These are phyloP conservation scores for Colletotrichum lindemuthianum DNA, from an alignment of 2,329 filamentous ascomycete species.

Conservation along the genomic window DNA sequence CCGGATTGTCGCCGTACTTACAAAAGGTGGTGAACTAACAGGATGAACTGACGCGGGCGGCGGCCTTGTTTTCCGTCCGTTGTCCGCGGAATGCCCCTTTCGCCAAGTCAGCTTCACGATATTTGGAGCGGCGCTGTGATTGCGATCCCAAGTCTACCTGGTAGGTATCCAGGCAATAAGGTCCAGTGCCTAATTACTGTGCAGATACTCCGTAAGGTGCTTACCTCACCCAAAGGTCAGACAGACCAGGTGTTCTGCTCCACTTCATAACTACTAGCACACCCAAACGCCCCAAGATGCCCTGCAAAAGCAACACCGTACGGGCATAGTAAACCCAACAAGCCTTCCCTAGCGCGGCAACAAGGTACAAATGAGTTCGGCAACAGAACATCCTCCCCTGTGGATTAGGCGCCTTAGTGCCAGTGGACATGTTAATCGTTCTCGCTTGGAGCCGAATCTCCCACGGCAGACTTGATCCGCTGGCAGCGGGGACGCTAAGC, in stretches of 20 bases:
- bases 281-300: neutral
- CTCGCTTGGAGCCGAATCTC: slow-evolving; percentile 19
- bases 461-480: slow-evolving; percentile 15
- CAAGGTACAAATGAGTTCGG: too few species aligned
- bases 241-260: too few species aligned
- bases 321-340: neutral
- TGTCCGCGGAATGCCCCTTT: slow-evolving; percentile 13
- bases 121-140: too few species aligned
- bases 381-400: neutral
- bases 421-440: neutral
- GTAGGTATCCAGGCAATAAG: too few species aligned
- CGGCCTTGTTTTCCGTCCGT: slow-evolving; percentile 18
- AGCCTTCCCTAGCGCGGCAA: slow-evolving; percentile 6
- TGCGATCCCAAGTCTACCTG: too few species aligned
- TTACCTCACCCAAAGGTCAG: too few species aligned
- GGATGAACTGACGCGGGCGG: neutral
- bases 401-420: too few species aligned
- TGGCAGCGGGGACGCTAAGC: slow-evolving; percentile 28
- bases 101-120: neutral
- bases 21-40: too few species aligned
- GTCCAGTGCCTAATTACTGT: too few species aligned
- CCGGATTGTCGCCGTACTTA: too few species aligned
- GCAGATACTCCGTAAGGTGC: too few species aligned
- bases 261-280: neutral
- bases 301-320: neutral